Evolutionary conservation across 2,329 filamentous ascomycete genomes (phyloP).

Genomic region (Scytalidium sp.): DNA sequence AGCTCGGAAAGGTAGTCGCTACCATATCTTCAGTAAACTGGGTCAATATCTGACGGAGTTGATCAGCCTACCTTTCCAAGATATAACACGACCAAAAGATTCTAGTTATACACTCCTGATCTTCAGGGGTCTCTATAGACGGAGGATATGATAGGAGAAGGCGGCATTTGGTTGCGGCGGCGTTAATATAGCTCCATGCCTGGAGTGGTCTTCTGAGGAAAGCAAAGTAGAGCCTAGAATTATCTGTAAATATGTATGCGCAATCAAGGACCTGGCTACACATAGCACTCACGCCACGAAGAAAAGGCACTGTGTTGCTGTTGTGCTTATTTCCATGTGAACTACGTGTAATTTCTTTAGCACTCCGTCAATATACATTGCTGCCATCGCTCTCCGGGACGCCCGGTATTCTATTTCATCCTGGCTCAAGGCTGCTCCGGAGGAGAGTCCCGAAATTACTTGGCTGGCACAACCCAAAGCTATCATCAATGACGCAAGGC

Average conservation of each 20-base stretch:
- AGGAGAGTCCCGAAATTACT: constrained; percentile 30
- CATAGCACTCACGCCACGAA: constrained; percentile 40
- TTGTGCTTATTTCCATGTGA: constrained; percentile 43
- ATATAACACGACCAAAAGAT: constrained; percentile 56
- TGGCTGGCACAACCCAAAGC: constrained; percentile 46
- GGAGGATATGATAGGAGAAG: constrained; percentile 43
- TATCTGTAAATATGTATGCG: not conserved
- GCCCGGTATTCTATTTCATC: constrained; percentile 28
- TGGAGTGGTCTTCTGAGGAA: constrained; percentile 48
- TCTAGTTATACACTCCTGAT: constrained; percentile 44
- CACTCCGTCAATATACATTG: constrained; percentile 44
- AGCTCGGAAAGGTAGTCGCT: constrained; percentile 52
- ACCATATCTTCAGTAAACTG: constrained; percentile 18
- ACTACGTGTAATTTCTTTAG: constrained; percentile 43
- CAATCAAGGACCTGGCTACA: not conserved
- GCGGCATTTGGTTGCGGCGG: constrained; percentile 47
- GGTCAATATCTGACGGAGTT: not conserved
- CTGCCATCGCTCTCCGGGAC: constrained; percentile 33
- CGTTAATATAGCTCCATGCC: constrained; percentile 49
- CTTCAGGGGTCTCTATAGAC: constrained; percentile 32
- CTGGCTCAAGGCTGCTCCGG: constrained; percentile 9
- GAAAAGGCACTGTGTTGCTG: constrained; percentile 47
- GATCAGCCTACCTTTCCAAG: constrained; percentile 40
- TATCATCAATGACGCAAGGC: constrained; percentile 43
- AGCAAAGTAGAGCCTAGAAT: constrained; percentile 44